A percentile compares a stretch with the other conserved stretches of the same genome.
Evolutionary conservation across 768 basidiomycete species (phyloP).

Genomic region (Podaxis carcinomalis): DNA sequence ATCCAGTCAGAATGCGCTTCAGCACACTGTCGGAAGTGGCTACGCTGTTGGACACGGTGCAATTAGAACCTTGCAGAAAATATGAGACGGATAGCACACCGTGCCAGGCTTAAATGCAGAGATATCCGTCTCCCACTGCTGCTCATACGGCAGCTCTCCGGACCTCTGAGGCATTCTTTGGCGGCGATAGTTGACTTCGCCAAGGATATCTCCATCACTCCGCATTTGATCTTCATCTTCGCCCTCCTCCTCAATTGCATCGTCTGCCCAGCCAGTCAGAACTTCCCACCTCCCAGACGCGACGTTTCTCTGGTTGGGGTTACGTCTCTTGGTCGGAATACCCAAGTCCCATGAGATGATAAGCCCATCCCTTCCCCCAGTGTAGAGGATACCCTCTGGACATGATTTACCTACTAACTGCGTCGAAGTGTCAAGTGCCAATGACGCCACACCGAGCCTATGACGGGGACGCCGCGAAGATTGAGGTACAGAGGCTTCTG

Average conservation of each 20-base stretch:
- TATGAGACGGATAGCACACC: constrained; percentile 32
- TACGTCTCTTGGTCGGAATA: constrained; percentile 53
- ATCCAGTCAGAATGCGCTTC: constrained; percentile 96
- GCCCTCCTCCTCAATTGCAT: constrained; percentile 57
- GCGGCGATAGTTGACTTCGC: constrained; percentile 51
- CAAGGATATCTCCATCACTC: constrained; percentile 75
- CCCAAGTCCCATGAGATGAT: constrained; percentile 86
- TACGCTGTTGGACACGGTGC: constrained; percentile 30
- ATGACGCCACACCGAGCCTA: constrained; percentile 78
- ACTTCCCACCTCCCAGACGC: constrained; percentile 62
- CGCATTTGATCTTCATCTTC: constrained; percentile 56
- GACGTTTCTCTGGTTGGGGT: constrained; percentile 18
- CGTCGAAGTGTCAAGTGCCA: constrained; percentile 87
- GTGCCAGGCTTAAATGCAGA: constrained; percentile 42
- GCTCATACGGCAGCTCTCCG: constrained; percentile 55
- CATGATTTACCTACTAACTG: constrained; percentile 55
- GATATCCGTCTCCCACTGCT: constrained; percentile 76
- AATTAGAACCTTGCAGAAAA: constrained; percentile 6
- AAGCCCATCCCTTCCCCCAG: constrained; percentile 85
- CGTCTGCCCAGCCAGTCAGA: constrained; percentile 82
- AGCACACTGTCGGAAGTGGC: constrained; percentile 80
- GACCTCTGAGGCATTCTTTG: constrained; percentile 30
- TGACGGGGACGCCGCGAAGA: constrained; percentile 64
- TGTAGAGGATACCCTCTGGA: constrained; percentile 87
- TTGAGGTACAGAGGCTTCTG: constrained; percentile 20